Conservation (phyloP, 352 stramenopile genomes). For the Phytophthora chlamydospora region DNA sequence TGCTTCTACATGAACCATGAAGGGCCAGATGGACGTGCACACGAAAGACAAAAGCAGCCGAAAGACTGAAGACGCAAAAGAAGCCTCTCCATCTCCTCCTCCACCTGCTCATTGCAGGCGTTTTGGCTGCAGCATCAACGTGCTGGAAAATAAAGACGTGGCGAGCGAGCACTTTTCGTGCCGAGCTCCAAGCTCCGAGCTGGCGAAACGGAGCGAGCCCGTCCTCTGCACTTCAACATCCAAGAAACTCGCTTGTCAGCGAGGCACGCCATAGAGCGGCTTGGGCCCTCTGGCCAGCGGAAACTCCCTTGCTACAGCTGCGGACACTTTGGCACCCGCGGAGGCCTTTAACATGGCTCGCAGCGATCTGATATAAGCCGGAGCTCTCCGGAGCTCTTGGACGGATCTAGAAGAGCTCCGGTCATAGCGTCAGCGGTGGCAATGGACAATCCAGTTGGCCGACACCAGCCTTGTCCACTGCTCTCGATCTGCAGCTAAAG, state of each 20-base stretch:
- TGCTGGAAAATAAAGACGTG: conserved; percentile 34
- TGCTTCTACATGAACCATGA: conserved; percentile 21
- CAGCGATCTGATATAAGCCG: conserved; percentile 1
- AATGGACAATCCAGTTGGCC: conserved; percentile 4
- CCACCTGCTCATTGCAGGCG: conserved; percentile 17
- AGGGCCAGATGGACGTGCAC: conserved; percentile 6
- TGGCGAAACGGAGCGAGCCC: conserved; percentile 15
- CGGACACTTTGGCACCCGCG: conserved; percentile 23
- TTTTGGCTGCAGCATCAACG: neutral
- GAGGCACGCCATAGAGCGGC: neutral
- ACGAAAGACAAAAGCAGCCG: conserved; percentile 20
- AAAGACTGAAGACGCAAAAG: conserved; percentile 22
- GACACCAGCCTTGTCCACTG: neutral
- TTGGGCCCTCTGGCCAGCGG: conserved; percentile 1
- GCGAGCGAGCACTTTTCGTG: conserved; percentile 28
- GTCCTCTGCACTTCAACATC: conserved; percentile 33
- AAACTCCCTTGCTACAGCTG: conserved; percentile 12
- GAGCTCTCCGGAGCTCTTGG: neutral
- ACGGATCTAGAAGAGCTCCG: neutral
- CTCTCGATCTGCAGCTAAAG: conserved; percentile 2
- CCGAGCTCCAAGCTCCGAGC: neutral
- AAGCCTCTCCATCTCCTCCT: conserved; percentile 18
- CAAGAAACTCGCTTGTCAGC: conserved; percentile 9
- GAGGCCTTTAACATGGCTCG: conserved; percentile 12
- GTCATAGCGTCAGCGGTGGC: too few species aligned